Evolutionary conservation across 176 grass and related monocot species (phyloP).

Genomic region (Secale cereale): DNA sequence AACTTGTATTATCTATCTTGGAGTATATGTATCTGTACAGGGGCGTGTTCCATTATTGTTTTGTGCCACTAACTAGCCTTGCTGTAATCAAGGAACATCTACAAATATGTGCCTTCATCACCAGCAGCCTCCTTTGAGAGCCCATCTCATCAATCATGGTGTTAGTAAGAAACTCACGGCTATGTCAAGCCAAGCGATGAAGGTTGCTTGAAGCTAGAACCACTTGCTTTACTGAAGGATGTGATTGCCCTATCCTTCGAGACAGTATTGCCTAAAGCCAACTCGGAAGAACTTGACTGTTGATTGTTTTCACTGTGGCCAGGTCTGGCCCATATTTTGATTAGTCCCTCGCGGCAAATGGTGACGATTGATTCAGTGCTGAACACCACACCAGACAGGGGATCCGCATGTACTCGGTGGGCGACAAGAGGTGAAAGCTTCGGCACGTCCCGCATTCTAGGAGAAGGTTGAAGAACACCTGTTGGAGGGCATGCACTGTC

Average conservation of each 20-base stretch:
- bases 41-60: constrained; percentile 62
- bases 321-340: constrained; percentile 86
- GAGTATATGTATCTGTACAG: constrained; percentile 70
- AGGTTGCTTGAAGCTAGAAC: constrained; percentile 64
- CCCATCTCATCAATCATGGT: constrained; percentile 20
- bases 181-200: constrained; percentile 59
- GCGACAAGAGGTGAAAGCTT: constrained; percentile 89
- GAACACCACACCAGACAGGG: constrained; percentile 74
- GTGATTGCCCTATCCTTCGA: constrained; percentile 49
- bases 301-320: constrained; percentile 41
- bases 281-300: constrained; percentile 55
- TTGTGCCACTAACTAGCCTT: constrained; percentile 37
- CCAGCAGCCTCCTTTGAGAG: constrained; percentile 18
- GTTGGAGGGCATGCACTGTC: constrained; percentile 61
- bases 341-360: constrained; percentile 70
- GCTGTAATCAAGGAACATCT: constrained; percentile 35
- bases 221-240: constrained; percentile 44
- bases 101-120: constrained; percentile 9
- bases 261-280: constrained; percentile 26
- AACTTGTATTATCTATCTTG: constrained; percentile 19
- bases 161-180: constrained; percentile 38
- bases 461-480: constrained; percentile 74
- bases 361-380: constrained; percentile 79
- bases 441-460: constrained; percentile 75
- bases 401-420: constrained; percentile 68